Conservation (phyloP, 1,284 basidiomycete species). For the Anthracocystis walkeri region DNA sequence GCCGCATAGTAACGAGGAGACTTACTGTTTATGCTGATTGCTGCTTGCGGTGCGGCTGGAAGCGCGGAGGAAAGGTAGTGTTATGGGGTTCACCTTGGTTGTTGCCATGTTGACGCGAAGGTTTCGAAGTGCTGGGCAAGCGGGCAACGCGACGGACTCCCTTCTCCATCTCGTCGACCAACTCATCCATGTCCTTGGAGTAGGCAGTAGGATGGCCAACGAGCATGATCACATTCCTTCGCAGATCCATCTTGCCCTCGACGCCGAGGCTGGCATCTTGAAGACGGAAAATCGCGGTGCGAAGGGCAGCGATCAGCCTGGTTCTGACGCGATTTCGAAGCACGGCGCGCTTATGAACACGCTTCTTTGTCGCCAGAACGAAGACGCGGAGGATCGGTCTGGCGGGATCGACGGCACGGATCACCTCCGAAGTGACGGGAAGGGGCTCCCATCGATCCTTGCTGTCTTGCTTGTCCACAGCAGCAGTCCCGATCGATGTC, state of each 20-base stretch:
- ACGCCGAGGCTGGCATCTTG: neutral
- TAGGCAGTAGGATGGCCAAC: constrained; percentile 24
- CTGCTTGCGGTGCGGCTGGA: neutral
- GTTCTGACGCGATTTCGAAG: constrained; percentile 52
- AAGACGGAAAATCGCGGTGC: constrained; percentile 15
- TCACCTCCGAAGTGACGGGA: neutral
- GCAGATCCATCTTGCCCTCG: constrained; percentile 2
- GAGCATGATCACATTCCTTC: constrained; percentile 23
- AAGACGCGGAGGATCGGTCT: constrained; percentile 38
- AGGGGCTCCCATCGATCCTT: constrained; percentile 23
- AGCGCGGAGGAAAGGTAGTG: neutral
- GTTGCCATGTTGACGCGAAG: neutral
- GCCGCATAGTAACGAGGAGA: neutral
- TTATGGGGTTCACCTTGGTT: neutral
- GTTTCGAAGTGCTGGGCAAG: neutral
- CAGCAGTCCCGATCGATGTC: neutral
- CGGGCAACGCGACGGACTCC: constrained; percentile 2
- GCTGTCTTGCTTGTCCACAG: neutral
- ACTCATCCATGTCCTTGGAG: constrained; percentile 9
- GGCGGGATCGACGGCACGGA: neutral
- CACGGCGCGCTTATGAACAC: constrained; percentile 59
- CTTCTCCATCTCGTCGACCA: constrained; percentile 22
- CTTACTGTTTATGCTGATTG: constrained; percentile 20
- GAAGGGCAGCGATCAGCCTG: constrained; percentile 47
- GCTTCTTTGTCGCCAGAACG: constrained; percentile 52